phyloP scores from a whole-genome alignment of 306 rosid genomes.

The Gastrolobium bilobum region DNA sequence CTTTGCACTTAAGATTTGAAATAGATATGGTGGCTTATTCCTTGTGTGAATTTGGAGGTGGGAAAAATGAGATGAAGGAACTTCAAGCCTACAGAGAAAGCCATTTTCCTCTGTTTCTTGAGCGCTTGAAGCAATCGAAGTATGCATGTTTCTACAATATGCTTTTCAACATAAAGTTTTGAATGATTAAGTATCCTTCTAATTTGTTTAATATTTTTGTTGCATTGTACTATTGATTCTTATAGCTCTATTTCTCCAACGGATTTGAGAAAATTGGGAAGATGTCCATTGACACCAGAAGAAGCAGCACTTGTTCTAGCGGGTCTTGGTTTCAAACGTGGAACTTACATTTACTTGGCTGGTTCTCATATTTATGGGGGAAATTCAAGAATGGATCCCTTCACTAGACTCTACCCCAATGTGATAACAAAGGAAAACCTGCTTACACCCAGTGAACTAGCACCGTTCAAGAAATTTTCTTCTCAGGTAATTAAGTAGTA shows the following conservation, averaged over 20 bases:
- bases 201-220: conserved; percentile 26
- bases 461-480: conserved; percentile 85
- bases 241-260: conserved; percentile 64
- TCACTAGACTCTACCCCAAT: conserved; percentile 85
- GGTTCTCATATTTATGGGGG: conserved; percentile 89
- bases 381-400: conserved; percentile 74
- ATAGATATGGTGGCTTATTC: conserved; percentile 97
- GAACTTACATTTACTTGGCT: conserved; percentile 86
- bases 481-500: conserved; percentile 70
- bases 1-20: conserved; percentile 94
- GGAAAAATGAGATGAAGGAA: conserved; percentile 75
- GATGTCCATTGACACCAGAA: conserved; percentile 96
- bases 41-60: conserved; percentile 93
- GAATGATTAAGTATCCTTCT: not conserved
- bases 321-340: conserved; percentile 74
- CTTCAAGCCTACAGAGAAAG: conserved; percentile 85
- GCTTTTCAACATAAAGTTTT: conserved; percentile 24
- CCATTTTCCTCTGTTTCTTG: conserved; percentile 85
- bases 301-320: conserved; percentile 97
- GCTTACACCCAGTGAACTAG: conserved; percentile 78
- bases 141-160: conserved; percentile 42
- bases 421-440: conserved; percentile 86
- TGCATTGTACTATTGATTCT: conserved; percentile 17
- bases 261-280: conserved; percentile 80
- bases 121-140: conserved; percentile 89